phyloP scores from a whole-genome alignment of 257 asterid species.

The Solanum verrucosum region DNA sequence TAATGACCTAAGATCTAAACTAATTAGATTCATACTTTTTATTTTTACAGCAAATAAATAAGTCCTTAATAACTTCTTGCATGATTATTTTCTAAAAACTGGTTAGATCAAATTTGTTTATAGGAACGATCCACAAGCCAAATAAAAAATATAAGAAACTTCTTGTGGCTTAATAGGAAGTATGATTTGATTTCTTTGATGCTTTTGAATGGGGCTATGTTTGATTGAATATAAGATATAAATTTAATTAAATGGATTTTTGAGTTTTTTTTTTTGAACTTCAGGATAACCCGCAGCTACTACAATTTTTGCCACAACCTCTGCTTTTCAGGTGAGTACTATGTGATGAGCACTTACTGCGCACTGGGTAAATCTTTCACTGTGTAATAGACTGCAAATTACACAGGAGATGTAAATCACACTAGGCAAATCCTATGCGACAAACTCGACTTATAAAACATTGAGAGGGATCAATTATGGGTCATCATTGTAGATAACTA shows the following conservation, averaged over 20 bases:
- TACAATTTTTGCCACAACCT: fast-evolving
- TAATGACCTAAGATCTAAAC: neutral
- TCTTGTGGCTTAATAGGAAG: neutral
- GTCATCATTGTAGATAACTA: too few species aligned
- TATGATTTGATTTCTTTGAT: neutral
- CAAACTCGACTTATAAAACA: neutral
- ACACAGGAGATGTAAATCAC: neutral
- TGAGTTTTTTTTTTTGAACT: too few species aligned
- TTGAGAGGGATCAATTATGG: too few species aligned
- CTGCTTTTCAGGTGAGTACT: too few species aligned
- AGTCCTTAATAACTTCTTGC: neutral
- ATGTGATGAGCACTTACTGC: too few species aligned
- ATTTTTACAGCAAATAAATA: too few species aligned
- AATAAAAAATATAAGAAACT: too few species aligned
- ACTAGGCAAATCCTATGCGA: neutral
- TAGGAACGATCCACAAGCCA: too few species aligned
- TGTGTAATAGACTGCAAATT: neutral
- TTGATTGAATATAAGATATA: neutral
- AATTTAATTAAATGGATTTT: neutral
- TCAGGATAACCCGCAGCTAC: fast-evolving
- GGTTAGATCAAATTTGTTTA: neutral
- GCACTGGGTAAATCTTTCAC: too few species aligned
- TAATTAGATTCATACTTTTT: too few species aligned
- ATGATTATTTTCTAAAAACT: too few species aligned
- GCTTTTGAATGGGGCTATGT: neutral